Evolutionary conservation across 2,329 filamentous ascomycete species (phyloP), one percentile per base, ranked within the genome.

Genomic region (Knufia petricola): DNA sequence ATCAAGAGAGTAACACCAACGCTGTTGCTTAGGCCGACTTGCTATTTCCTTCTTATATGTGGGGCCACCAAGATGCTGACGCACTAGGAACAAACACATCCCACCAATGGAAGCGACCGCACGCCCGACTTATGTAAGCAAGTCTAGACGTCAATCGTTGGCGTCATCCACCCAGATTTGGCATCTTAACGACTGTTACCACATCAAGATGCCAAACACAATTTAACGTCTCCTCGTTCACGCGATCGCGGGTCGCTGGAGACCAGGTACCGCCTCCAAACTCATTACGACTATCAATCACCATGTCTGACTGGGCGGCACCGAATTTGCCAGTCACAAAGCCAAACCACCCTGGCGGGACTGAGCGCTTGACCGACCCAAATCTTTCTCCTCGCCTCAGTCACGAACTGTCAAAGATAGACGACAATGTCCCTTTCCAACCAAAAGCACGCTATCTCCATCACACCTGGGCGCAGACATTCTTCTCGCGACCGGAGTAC

Each of bases 381-480:
- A 50, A 49, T 20, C 65, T 71, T 61, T 70, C 76, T 60, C 64
- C 69, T 57, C 55, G 62, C 51, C 66, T 81, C 54, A 58, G 68
- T 50, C 67, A 69, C 52, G 79, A 83, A 63, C 69, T 83, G 53
- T 69, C 72, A 28, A 73, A 71, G 54, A 73, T 79, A 62, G 73
- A 82, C 60, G 73, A 78, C 56, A 66, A 71, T 50, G 67, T 92
- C 32, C 80, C 87, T 37, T 95, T 96, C 70, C 85, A 83, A 64
- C 85, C 86, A 4, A 75, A 75, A 50, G 71, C 77, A 51, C 72
- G 78, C 46, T 82, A 96, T 65, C 69, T 82, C 42, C 92, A 96
- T 70, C 82, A 83, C 60, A 98, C 92, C 17, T 98, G 92, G 92
- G 92, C 92, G 32, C 82, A 83, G 62, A 96, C 92, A 43, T 95